Percentiles rank a stretch among this genome's conserved stretches.
These are phyloP conservation scores for Mycogone perniciosa DNA, from an alignment of 2,329 filamentous ascomycete genomes.

Conservation along the genomic window DNA sequence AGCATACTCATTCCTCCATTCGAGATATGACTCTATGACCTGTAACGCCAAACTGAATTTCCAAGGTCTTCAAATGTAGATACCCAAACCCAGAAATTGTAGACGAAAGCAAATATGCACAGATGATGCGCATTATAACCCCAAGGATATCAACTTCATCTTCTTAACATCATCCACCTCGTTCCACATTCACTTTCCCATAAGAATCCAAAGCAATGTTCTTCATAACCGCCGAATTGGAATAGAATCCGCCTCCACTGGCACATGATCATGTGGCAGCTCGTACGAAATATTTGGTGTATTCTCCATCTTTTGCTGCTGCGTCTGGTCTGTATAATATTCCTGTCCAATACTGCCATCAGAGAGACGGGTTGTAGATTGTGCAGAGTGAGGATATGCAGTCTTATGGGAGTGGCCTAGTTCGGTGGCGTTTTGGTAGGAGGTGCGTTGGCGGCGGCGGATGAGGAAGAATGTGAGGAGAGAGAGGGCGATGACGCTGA, in stretches of 20 bases:
- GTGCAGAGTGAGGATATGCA: background rate
- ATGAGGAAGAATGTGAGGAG: slow-evolving; percentile 23
- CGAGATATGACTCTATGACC: too few relatives aligned
- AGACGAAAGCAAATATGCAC: too few relatives aligned
- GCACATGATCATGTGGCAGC: slow-evolving; percentile 6
- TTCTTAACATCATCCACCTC: too few relatives aligned
- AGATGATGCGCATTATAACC: too few relatives aligned
- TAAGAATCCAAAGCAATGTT: too few relatives aligned
- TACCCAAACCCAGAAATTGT: too few relatives aligned
- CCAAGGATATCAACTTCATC: too few relatives aligned
- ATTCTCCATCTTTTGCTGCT: background rate
- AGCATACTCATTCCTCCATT: too few relatives aligned
- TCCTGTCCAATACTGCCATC: background rate
- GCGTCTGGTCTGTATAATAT: background rate
- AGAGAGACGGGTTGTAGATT: background rate
- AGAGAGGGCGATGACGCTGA: slow-evolving; percentile 21
- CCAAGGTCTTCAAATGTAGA: too few relatives aligned
- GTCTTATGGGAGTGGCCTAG: background rate
- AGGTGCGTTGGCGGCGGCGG: slow-evolving; percentile 16
- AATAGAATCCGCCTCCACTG: background rate
- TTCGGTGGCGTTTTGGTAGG: background rate
- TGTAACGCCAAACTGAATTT: too few relatives aligned
- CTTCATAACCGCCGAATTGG: background rate
- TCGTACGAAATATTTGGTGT: slow-evolving; percentile 2
- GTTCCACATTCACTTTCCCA: background rate